A percentile compares a stretch with the other conserved stretches of the same genome.
Evolutionary conservation across 495 filamentous ascomycete genomes (phyloP).

Genomic region (Pyronema omphalodes): DNA sequence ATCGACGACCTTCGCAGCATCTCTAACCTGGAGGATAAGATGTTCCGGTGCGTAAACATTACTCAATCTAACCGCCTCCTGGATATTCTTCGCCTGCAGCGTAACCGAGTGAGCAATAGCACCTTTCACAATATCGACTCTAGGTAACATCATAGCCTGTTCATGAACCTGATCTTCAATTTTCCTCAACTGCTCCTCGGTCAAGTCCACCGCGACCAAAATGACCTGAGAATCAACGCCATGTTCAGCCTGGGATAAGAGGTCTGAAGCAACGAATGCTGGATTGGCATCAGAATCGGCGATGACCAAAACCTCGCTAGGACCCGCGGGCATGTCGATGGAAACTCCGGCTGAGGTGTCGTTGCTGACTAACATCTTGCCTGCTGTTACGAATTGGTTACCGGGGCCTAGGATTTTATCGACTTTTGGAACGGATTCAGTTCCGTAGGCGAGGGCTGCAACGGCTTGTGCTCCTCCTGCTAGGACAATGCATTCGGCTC

Average conservation of each 20-base stretch:
- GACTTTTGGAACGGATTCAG: slow-evolving; percentile 72
- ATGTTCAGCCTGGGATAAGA: slow-evolving; percentile 91
- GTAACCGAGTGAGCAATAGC: slow-evolving; percentile 82
- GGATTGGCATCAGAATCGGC: slow-evolving; percentile 84
- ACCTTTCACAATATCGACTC: slow-evolving; percentile 85
- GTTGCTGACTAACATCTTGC: slow-evolving; percentile 93
- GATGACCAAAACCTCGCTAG: slow-evolving; percentile 87
- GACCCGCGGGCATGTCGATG: slow-evolving; percentile 97
- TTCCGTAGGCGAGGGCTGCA: slow-evolving; percentile 71
- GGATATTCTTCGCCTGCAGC: slow-evolving; percentile 56
- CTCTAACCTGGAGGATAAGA: slow-evolving; percentile 71
- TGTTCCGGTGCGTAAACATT: slow-evolving; percentile 97
- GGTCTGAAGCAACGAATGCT: slow-evolving; percentile 84
- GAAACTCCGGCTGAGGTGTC: slow-evolving; percentile 85
- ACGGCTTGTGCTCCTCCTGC: slow-evolving; percentile 95
- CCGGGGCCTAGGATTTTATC: slow-evolving; percentile 97
- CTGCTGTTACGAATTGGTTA: slow-evolving; percentile 96
- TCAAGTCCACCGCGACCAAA: slow-evolving; percentile 67
- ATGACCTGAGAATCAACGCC: slow-evolving; percentile 91
- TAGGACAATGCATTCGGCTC: slow-evolving; percentile 83
- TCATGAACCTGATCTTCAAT: slow-evolving; percentile 81
- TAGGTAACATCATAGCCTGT: slow-evolving; percentile 73
- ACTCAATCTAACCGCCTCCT: slow-evolving; percentile 70
- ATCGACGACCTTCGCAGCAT: slow-evolving; percentile 51
- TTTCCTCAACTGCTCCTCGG: slow-evolving; percentile 46